These are phyloP conservation scores for Salix koriyanagi DNA, from an alignment of 345 rosid genomes.

Conservation along the genomic window DNA sequence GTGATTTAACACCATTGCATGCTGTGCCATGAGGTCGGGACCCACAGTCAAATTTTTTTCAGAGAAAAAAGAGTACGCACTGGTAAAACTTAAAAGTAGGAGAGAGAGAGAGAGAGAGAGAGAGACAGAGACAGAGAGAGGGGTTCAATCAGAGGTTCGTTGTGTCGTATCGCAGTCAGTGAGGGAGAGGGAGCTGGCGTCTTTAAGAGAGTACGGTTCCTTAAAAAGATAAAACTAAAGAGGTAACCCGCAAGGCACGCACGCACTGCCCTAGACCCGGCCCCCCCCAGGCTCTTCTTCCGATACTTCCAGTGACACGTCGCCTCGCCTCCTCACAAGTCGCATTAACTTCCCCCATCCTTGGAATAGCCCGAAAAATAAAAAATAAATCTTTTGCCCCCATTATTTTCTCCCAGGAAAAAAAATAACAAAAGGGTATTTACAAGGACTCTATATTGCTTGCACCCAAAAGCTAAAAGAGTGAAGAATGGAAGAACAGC, in stretches of 20 bases:
- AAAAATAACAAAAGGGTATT: no score
- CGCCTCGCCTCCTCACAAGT: background rate
- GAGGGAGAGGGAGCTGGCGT: background rate
- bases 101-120: background rate
- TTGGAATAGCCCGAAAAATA: background rate
- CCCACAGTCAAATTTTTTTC: background rate
- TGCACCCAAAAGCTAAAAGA: background rate
- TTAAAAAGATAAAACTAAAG: background rate
- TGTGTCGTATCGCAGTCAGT: conserved; percentile 30
- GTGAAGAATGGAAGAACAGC: background rate
- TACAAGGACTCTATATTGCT: no score
- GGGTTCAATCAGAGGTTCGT: conserved; percentile 8
- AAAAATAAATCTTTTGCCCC: no score
- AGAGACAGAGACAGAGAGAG: background rate
- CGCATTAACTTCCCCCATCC: background rate
- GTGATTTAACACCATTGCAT: conserved; percentile 15
- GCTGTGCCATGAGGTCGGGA: background rate
- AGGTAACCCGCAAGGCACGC: conserved; percentile 50
- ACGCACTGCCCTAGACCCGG: background rate
- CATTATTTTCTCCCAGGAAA: no score
- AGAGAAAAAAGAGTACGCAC: no score
- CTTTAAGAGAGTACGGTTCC: conserved; percentile 8
- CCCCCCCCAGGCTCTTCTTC: background rate
- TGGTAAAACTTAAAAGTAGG: background rate
- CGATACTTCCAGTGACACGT: background rate